Evolutionary conservation across 2,329 filamentous ascomycete species (phyloP), one percentile per base, ranked within the genome.

Genomic region (Tolypocladium endophyticum): DNA sequence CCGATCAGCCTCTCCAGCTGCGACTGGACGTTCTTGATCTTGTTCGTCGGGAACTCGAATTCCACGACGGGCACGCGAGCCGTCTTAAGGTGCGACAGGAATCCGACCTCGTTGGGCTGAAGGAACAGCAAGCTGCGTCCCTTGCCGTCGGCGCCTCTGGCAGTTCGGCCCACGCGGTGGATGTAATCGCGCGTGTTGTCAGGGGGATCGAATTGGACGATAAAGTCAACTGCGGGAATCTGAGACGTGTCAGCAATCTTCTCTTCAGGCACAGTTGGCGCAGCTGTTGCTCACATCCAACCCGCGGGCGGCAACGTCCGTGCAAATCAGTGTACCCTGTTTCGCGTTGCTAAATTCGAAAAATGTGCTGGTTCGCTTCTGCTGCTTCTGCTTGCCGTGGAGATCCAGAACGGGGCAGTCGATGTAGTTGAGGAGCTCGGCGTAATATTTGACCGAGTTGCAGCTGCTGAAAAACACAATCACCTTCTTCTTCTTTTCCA

Each of bases 281-380:
- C 6, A 5, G 5, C 9, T 18, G 35, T 25, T 35, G 74, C 84
- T 73, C 74, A 87, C 85, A 81, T 97, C 94, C 56, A 99, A 82
- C 41, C 94, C 94, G 79, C 94, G 83, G 3, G 94, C 94, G 54
- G 94, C 94, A 64, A 99, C 94, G 69, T 99, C 94, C 0, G 94
- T 99, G 77, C 92, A 97, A 66, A 99, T 94, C 58, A 99, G 76
- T 0, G 90, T 96, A 30, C 93, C 94, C 65, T 89, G 85, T 65
- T 86, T 87, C 23, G 92, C 80, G 63, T 83, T 83, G 73, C 79
- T 81, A 73, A 99, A 99, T 73, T 97, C 93, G 74, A 97, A 99
- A 74, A 99, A 99, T 0, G 92, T 96, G 71, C 95, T 96, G 30
- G 94, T 99, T n/a, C 94, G 89, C 75, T 96, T 96, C 76, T 97